Percentiles rank a stretch among this genome's conserved stretches.
These are phyloP conservation scores for Chimonanthus praecox DNA, from an alignment of 164 flowering plant species.

Conservation along the genomic window DNA sequence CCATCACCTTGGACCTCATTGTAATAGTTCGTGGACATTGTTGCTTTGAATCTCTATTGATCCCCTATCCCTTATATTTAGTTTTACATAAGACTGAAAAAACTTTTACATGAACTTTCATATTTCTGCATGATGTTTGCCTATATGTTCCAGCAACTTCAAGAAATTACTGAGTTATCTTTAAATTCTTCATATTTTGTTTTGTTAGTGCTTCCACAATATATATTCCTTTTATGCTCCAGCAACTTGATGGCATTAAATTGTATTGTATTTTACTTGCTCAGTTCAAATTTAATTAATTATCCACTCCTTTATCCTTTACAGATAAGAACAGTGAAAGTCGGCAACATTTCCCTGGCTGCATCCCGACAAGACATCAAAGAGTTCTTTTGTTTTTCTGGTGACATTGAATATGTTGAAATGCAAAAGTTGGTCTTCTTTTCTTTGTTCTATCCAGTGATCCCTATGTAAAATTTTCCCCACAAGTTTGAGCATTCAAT, in stretches of 20 bases:
- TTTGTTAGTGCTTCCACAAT: too few relatives aligned
- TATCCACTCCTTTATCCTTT: not conserved
- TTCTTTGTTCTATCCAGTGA: not conserved
- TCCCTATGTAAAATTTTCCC: not conserved
- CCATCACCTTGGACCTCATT: not conserved
- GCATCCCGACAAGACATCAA: slow-evolving; percentile 66
- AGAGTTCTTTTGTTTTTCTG: slow-evolving; percentile 87
- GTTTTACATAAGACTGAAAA: too few relatives aligned
- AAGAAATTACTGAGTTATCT: too few relatives aligned
- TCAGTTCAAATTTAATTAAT: not conserved
- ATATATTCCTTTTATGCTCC: too few relatives aligned
- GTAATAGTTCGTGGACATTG: too few relatives aligned
- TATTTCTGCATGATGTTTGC: too few relatives aligned
- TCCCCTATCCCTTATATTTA: too few relatives aligned
- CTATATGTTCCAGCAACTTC: too few relatives aligned
- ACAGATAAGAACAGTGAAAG: slow-evolving; percentile 64
- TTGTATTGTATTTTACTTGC: not conserved
- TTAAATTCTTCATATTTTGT: too few relatives aligned
- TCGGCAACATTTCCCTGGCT: slow-evolving; percentile 66
- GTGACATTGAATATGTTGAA: slow-evolving; percentile 65
- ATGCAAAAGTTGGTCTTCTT: slow-evolving; percentile 42
- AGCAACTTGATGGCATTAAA: too few relatives aligned
- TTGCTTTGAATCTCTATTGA: too few relatives aligned
- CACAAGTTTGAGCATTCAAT: not conserved
- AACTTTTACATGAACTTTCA: too few relatives aligned